Evolutionary conservation across 805 yeast genomes (phyloP), one percentile per base, ranked within the genome.

Genomic region (Candida sonorensis): DNA sequence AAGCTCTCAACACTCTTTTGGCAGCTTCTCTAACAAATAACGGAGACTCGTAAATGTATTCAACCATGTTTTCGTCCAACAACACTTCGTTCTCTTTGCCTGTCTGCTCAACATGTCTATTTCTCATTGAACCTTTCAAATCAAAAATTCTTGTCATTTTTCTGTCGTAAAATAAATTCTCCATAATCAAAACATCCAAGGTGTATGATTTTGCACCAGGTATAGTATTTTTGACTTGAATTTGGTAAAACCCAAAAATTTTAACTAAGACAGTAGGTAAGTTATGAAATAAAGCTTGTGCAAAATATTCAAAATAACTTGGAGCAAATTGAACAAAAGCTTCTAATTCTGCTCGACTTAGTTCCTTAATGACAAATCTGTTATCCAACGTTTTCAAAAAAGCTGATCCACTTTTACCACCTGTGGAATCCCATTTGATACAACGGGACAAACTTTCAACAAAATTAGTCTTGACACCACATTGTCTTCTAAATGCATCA

Each of bases 41-140:
- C 0, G 99, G 99, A 16, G 94, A 81, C 54, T 92, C 98, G 50
- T 86, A 92, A 37, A 94, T 90, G 53, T 86, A 92, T 52, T 92
- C 98, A 39, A 92, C 94, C 98, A 92, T 92, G 51, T 92, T 92
- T 49, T 92, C 99, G 57, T 92, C 99, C 34, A 92, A 60, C 17
- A 92, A 61, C 1, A 92, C 99, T 56, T 92, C 97, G 50, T 92
- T 87, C 41, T 82, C 95, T 50, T 77, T 80, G 6, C 98, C 98
- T 0, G 98, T 94, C 54, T 90, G 95, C 45, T 88, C 81, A 23
- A 90, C 98, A 50, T 90, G 97, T 43, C 99, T 69, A 57, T 92
- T 92, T 40, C 98, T 67, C 97, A 92, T 92, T 0, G 97, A 88
- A 0, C 99, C 99, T 56, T 92, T 92, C 57, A 92, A 70, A 57